Conservation (phyloP, 1,284 basidiomycete species). For the Rhodotorula sp. region DNA sequence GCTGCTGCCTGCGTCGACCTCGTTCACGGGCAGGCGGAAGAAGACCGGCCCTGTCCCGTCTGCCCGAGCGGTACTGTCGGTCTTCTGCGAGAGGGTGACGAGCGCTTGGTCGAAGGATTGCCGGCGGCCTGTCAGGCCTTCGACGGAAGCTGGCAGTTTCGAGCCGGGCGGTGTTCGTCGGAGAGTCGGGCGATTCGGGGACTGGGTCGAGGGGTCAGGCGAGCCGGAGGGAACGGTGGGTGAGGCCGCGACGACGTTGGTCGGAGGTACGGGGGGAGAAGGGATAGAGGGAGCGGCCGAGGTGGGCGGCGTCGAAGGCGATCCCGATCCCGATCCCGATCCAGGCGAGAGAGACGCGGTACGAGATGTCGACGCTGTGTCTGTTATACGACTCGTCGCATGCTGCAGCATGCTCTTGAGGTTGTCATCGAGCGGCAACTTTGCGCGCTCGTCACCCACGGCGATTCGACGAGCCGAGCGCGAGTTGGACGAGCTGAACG, state of each 20-base stretch:
- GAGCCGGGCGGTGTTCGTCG: background rate
- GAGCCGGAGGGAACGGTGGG: background rate
- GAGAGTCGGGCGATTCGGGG: background rate
- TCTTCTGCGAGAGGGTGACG: background rate
- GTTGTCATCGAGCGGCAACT: conserved; percentile 10
- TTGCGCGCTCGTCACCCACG: background rate
- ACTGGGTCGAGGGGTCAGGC: too few relatives aligned
- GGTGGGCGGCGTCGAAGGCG: background rate
- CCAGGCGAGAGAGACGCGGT: background rate
- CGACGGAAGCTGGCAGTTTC: background rate
- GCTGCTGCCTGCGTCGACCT: background rate
- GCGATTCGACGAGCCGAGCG: background rate
- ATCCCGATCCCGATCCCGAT: fast-evolving
- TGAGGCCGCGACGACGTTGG: background rate
- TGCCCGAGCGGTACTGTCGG: background rate
- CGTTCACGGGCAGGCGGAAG: too few relatives aligned
- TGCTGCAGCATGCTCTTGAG: background rate
- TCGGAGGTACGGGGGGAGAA: background rate
- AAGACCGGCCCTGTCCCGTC: too few relatives aligned
- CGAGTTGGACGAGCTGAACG: conserved; percentile 2
- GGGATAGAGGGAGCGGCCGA: too few relatives aligned
- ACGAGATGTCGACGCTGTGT: background rate
- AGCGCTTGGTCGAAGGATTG: background rate
- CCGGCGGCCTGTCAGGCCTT: background rate
- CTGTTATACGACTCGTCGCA: background rate